Evolutionary conservation across 176 grass and related monocot species (phyloP), one percentile per base, ranked within the genome.

Genomic region (Oryza glumipatula): DNA sequence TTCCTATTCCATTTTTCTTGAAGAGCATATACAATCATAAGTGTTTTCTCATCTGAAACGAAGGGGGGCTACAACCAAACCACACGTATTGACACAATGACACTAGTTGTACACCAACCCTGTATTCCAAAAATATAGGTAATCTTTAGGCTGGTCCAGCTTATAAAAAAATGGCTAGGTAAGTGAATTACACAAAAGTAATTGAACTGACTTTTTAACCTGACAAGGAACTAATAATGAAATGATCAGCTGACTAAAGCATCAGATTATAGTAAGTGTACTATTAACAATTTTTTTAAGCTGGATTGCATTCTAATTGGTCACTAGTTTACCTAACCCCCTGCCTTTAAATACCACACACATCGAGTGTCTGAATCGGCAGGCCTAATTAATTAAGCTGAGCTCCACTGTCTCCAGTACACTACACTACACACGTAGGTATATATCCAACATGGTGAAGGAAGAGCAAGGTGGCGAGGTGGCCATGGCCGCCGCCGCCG

Each of bases 391-490:
- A 38, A n/a, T 28, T 38, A 56, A 12, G 48, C 28, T 52, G 39
- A 30, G 8, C 16, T 24, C 13, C 32, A 44, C 44, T 54, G 19
- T 30, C 17, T 56, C 43, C 9, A n/a, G n/a, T n/a, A n/a, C n/a
- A n/a, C n/a, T n/a, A 65, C 26, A 54, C 35, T n/a, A 15, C 17
- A 58, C 19, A 17, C 35, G 35, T 58, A 58, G 54, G 30, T 43
- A 28, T 28, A 28, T 28, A 21, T 24, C 38, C 28, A 35, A 1
- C 43, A 83, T 84, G 72, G 61, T 41, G 72, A 21, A 68, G 19
- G 82, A 84, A 52, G 54, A 8, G 19, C 54, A 58, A 58, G 58
- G 19, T 61, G 54, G 19, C 17, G 54, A 58, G 54, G 54, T n/a
- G 54, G 8, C 3, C 63, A 60, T 16, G 54, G 46, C 3, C 30